phyloP scores from a whole-genome alignment of 192 early-diverging fungal species.

The Oehlia diaphana region DNA sequence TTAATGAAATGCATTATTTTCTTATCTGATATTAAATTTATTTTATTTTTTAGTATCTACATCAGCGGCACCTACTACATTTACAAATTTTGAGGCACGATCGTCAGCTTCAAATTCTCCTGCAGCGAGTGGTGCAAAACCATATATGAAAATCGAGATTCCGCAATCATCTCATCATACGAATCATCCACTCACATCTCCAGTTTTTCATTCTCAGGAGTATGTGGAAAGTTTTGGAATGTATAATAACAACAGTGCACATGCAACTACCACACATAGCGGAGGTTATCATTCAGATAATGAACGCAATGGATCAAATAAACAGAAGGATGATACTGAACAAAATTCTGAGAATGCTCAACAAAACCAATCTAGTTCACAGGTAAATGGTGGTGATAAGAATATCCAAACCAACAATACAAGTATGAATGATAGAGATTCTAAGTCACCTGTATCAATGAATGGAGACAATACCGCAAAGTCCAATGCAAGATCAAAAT shows the following conservation, averaged over 20 bases:
- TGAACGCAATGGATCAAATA: neutral
- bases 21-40: neutral
- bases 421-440: neutral
- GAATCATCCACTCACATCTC: neutral
- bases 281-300: conserved; percentile 26
- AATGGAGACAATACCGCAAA: neutral
- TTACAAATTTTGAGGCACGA: conserved; percentile 32
- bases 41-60: conserved; percentile 1
- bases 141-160: conserved; percentile 19
- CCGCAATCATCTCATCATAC: neutral
- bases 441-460: neutral
- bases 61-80: conserved; percentile 23
- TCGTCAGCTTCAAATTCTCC: neutral
- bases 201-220: conserved; percentile 27
- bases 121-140: neutral
- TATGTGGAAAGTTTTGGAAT: conserved; percentile 27
- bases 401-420: neutral
- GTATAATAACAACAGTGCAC: conserved; percentile 10
- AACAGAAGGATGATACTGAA: neutral
- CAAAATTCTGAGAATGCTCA: neutral
- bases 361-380: neutral
- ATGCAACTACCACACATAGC: neutral
- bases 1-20: neutral
- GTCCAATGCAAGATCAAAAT: neutral
- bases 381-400: neutral